Conservation (phyloP, 371 early-diverging fungal genomes). For the Batrachochytrium dendrobatidis region DNA sequence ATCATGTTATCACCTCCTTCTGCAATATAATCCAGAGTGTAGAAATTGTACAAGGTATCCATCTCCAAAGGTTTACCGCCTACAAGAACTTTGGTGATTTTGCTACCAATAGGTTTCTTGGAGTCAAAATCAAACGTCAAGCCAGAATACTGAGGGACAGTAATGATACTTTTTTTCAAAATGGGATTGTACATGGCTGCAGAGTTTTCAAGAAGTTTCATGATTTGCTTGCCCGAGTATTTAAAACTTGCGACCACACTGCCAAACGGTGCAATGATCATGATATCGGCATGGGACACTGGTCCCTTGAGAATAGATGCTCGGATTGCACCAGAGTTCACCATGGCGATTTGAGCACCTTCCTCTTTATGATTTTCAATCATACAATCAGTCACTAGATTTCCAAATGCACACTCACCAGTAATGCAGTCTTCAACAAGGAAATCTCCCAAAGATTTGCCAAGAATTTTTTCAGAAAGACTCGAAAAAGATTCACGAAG, state of each 20-base stretch:
- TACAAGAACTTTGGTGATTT: slow-evolving; percentile 12
- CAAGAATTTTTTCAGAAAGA: slow-evolving; percentile 38
- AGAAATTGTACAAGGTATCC: slow-evolving; percentile 35
- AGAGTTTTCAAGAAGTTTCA: slow-evolving; percentile 37
- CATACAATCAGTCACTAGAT: slow-evolving; percentile 52
- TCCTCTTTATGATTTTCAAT: slow-evolving; percentile 12
- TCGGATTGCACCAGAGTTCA: slow-evolving; percentile 57
- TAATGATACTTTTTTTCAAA: slow-evolving; percentile 26
- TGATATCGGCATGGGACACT: slow-evolving; percentile 45
- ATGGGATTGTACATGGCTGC: slow-evolving; percentile 10
- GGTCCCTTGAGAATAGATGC: slow-evolving; percentile 39
- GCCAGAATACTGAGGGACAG: slow-evolving; percentile 27
- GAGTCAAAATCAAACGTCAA: slow-evolving; percentile 10
- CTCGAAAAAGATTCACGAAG: slow-evolving; percentile 44
- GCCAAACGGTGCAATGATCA: slow-evolving; percentile 52
- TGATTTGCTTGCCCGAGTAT: slow-evolving; percentile 34
- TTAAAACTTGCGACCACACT: slow-evolving; percentile 37
- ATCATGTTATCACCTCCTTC: slow-evolving; percentile 56
- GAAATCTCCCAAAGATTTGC: slow-evolving; percentile 27
- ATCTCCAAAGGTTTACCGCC: slow-evolving; percentile 17
- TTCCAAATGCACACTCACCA: slow-evolving; percentile 47
- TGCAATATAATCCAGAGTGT: slow-evolving; percentile 50
- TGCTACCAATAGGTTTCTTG: slow-evolving; percentile 6
- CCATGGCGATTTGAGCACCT: slow-evolving; percentile 29
- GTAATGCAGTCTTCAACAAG: slow-evolving; percentile 30